Base-by-base conservation (phyloP, 2,329 filamentous ascomycete genomes). In the Aureobasidium leucospermi region DNA sequence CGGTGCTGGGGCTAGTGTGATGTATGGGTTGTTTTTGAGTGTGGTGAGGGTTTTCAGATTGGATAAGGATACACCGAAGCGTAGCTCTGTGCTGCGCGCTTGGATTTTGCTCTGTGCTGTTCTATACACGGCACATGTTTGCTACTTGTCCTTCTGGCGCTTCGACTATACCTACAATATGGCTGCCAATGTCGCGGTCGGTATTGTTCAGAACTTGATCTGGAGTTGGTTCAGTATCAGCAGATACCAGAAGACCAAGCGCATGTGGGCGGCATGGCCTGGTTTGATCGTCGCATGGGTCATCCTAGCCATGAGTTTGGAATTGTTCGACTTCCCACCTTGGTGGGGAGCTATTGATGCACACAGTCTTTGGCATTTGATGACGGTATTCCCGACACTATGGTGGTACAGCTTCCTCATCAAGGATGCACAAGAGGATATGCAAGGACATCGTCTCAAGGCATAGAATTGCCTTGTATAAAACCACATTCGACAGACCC, bases 91-190 rank as follows among this genome's bases (percentile, higher is more conserved):
- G 51, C 78, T 94, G 58, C 80, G 88, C 48, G 70, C 83, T 23
- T 97, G 92, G 93, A 92, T 90, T 0, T 68, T 79, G 11, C 65
- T 89, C 7, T 99, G 94, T 71, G 71, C 83, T 29, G 64, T 75
- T 13, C 75, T 96, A 56, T 99, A 96, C 73, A 69, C 80, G 29
- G 77, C 82, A 58, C 94, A 99, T 71, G 85, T 96, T 49, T 81
- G 78, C 47, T 99, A 96, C 72, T 80, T 99, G 58, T 90, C 87
- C 69, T 84, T 90, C 66, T 89, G 92, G 79, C 79, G 81, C 16
- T 99, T 94, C 89, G 89, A 97, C 73, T 99, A 99, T 72, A 88
- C 87, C 5, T 99, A 99, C 76, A 99, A 99, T 72, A 97, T 99
- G 91, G 85, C 88, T 1, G 94, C 92, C 55, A 99, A 97, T 68